phyloP scores from a whole-genome alignment of 768 basidiomycete species.

The Hydnomerulius pinastri region DNA sequence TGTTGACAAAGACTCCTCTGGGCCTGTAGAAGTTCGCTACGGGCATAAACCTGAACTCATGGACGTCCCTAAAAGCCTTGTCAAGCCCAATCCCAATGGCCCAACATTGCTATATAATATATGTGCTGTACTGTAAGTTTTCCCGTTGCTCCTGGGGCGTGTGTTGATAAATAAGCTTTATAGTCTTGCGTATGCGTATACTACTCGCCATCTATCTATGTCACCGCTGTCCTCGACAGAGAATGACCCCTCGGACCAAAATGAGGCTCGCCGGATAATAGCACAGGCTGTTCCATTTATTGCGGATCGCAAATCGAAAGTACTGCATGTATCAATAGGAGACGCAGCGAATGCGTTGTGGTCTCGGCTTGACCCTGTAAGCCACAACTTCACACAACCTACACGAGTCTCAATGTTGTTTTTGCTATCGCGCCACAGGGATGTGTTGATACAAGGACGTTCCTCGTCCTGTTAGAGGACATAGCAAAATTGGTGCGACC shows the following conservation, averaged over 20 bases:
- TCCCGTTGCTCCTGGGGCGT: background rate
- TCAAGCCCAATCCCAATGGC: conserved; percentile 38
- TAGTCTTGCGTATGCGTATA: conserved; percentile 73
- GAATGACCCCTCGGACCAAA: conserved; percentile 43
- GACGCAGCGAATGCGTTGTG: conserved; percentile 62
- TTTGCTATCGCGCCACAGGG: conserved; percentile 29
- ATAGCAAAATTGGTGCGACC: conserved; percentile 54
- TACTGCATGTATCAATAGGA: conserved; percentile 51
- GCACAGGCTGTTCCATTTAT: conserved; percentile 65
- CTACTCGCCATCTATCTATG: conserved; percentile 59
- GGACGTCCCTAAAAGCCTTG: conserved; percentile 45
- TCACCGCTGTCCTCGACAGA: conserved; percentile 54
- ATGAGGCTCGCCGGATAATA: conserved; percentile 50
- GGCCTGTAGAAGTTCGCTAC: conserved; percentile 19
- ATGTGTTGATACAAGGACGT: conserved; percentile 38
- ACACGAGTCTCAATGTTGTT: background rate
- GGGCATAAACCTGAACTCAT: conserved; percentile 47
- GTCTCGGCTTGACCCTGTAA: conserved; percentile 55
- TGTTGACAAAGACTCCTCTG: conserved; percentile 2
- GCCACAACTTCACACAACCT: background rate
- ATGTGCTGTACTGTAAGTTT: conserved; percentile 62
- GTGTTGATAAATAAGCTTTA: background rate
- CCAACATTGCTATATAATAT: conserved; percentile 68
- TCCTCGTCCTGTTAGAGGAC: conserved; percentile 60
- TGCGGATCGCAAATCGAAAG: conserved; percentile 55